Evolutionary conservation across 495 filamentous ascomycete species (phyloP).

Genomic region (Tuber aestivum): DNA sequence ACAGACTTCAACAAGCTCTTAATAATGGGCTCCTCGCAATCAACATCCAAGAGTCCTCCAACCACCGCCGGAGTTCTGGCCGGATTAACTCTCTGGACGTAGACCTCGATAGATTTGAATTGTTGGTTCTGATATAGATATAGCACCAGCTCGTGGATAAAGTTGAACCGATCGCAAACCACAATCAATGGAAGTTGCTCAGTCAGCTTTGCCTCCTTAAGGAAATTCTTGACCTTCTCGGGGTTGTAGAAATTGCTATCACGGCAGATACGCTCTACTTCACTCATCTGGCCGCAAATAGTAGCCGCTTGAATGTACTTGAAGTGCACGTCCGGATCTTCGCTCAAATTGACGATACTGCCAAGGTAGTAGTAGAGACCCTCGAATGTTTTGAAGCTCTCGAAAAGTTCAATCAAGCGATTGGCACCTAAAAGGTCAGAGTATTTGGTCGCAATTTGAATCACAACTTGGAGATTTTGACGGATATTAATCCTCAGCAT

Average conservation of each 20-base stretch:
- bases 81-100: constrained; percentile 98
- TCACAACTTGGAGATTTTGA: constrained; percentile 88
- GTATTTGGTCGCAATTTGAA: constrained; percentile 94
- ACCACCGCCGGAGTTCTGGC: constrained; percentile 88
- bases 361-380: constrained; percentile 97
- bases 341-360: constrained; percentile 92
- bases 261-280: constrained; percentile 94
- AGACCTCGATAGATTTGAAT: constrained; percentile 98
- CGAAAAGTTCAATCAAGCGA: constrained; percentile 83
- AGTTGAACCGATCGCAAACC: constrained; percentile 97
- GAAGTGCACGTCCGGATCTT: constrained; percentile 93
- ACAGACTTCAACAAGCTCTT: constrained; percentile 87
- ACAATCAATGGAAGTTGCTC: constrained; percentile 97
- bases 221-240: constrained; percentile 98
- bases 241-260: constrained; percentile 93
- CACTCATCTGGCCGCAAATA: constrained; percentile 79
- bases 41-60: constrained; percentile 91
- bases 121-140: constrained; percentile 99
- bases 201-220: constrained; percentile 88
- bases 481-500: constrained; percentile 96
- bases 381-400: constrained; percentile 94
- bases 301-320: constrained; percentile 99
- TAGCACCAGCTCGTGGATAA: constrained; percentile 92
- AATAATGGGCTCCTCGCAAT: constrained; percentile 93
- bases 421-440: constrained; percentile 91